These are phyloP conservation scores for Warburgia ugandensis DNA, from an alignment of 164 flowering plant genomes.

Conservation along the genomic window DNA sequence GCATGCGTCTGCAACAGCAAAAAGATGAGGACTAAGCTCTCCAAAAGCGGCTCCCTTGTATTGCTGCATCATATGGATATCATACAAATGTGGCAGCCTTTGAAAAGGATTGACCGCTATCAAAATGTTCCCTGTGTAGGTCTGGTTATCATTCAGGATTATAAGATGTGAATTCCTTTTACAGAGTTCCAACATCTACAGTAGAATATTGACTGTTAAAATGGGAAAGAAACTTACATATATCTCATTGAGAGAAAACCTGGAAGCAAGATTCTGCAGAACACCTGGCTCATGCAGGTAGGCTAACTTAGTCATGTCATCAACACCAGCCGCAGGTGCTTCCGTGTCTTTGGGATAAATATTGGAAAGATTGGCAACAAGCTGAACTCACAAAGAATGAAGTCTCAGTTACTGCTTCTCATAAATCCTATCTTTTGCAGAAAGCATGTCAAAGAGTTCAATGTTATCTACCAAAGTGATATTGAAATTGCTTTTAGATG, in stretches of 20 bases:
- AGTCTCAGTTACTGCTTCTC: background rate
- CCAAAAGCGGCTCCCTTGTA: conserved; percentile 82
- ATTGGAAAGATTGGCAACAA: conserved; percentile 48
- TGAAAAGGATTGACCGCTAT: conserved; percentile 84
- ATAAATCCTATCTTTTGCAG: too few relatives aligned
- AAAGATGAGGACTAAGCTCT: conserved; percentile 82
- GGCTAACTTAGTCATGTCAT: conserved; percentile 87
- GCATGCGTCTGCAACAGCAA: conserved; percentile 78
- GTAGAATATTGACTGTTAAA: background rate
- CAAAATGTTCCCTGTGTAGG: conserved; percentile 82
- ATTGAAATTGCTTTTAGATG: too few relatives aligned
- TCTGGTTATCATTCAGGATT: conserved; percentile 35
- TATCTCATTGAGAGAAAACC: conserved; percentile 76
- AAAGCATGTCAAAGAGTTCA: too few relatives aligned
- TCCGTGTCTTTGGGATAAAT: conserved; percentile 80
- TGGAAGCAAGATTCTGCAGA: conserved; percentile 55
- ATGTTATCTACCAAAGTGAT: too few relatives aligned
- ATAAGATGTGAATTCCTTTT: conserved; percentile 7
- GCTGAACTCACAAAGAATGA: conserved; percentile 25
- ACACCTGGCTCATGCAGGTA: conserved; percentile 92
- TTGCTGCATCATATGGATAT: conserved; percentile 80
- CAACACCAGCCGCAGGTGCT: conserved; percentile 79
- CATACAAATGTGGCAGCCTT: conserved; percentile 77
- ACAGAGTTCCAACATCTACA: background rate
- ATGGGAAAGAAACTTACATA: conserved; percentile 43